A percentile compares a stretch with the other conserved stretches of the same genome.
Evolutionary conservation across 2,329 filamentous ascomycete genomes (phyloP).

Genomic region (Alternaria triticimaculans): DNA sequence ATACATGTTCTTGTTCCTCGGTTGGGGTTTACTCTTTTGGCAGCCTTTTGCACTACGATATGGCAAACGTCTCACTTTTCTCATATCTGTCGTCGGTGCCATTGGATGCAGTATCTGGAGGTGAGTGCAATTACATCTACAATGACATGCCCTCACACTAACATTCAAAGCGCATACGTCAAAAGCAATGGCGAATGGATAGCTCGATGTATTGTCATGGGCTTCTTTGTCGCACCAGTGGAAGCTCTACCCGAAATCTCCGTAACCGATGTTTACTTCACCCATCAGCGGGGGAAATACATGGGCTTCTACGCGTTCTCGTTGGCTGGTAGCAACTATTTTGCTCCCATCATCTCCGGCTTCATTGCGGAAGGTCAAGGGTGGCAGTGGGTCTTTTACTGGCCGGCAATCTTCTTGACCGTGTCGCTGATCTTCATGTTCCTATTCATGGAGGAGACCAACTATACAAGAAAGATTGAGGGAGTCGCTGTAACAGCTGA

Average conservation of each 20-base stretch:
- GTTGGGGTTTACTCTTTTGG: constrained; percentile 61
- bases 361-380: constrained; percentile 47
- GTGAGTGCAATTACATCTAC: constrained; percentile 15
- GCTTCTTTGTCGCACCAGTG: constrained; percentile 57
- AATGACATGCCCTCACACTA: not conserved
- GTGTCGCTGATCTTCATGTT: constrained; percentile 60
- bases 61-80: constrained; percentile 58
- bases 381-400: constrained; percentile 52
- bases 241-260: constrained; percentile 59
- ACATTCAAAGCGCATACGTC: constrained; percentile 51
- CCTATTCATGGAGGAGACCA: constrained; percentile 68
- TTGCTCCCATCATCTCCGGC: constrained; percentile 46
- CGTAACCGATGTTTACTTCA: constrained; percentile 52
- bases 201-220: constrained; percentile 55
- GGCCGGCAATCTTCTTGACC: constrained; percentile 61
- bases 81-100: constrained; percentile 52
- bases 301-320: constrained; percentile 44
- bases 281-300: constrained; percentile 42
- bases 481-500: constrained; percentile 11
- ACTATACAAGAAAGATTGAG: constrained; percentile 53
- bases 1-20: constrained; percentile 60
- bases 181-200: constrained; percentile 56
- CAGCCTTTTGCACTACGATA: constrained; percentile 61
- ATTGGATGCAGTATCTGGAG: constrained; percentile 53
- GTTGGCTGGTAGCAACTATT: constrained; percentile 45